These are phyloP conservation scores for Glycyrrhiza uralensis DNA, from an alignment of 306 rosid genomes.

Conservation along the genomic window DNA sequence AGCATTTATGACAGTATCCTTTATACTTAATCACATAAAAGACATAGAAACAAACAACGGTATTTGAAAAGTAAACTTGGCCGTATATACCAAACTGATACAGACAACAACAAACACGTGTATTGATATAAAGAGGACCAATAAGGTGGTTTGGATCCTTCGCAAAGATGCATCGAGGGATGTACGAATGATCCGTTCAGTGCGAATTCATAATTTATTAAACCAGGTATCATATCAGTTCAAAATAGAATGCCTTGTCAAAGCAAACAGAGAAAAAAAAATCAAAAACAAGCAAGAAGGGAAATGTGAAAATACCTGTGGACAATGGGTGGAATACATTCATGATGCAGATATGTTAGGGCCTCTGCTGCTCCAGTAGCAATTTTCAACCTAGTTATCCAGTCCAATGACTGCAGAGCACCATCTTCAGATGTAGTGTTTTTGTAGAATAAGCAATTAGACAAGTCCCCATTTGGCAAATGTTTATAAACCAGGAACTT, in stretches of 20 bases:
- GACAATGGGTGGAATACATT: constrained; percentile 75
- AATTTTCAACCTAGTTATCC: constrained; percentile 94
- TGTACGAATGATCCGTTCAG: not conserved
- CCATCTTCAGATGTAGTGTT: constrained; percentile 56
- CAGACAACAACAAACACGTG: not conserved
- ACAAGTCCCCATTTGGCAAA: constrained; percentile 84
- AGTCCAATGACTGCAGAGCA: constrained; percentile 79
- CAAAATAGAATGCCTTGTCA: not conserved
- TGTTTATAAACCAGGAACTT: constrained; percentile 78
- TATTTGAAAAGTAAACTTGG: not conserved
- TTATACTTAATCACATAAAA: not conserved
- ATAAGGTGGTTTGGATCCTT: not conserved
- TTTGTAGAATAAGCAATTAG: constrained; percentile 60
- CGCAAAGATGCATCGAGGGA: not conserved
- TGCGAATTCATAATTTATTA: not conserved
- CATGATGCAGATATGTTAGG: constrained; percentile 80
- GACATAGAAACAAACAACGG: not conserved
- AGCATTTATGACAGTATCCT: not conserved
- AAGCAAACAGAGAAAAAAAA: not conserved
- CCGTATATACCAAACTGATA: not conserved
- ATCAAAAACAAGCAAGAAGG: constrained; percentile 3
- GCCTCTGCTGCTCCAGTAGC: constrained; percentile 94
- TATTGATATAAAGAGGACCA: not conserved
- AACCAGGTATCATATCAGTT: not conserved
- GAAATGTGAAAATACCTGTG: constrained; percentile 63